Base-by-base conservation (phyloP, 345 rosid genomes). In the Fremontodendron californicum region DNA sequence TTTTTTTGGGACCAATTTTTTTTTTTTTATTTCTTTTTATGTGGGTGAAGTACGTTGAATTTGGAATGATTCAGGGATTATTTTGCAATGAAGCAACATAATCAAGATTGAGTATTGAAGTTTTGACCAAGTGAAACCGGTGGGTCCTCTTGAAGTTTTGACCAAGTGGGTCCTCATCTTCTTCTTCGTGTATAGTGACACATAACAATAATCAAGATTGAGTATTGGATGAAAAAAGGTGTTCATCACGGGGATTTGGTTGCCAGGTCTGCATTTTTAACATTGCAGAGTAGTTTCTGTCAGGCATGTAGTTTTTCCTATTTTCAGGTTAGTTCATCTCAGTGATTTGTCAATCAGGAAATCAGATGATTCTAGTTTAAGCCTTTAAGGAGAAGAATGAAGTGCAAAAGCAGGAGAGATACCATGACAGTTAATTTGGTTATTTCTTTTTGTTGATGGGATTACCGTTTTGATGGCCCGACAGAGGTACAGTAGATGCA, bases 361-460 rank as follows among this genome's bases (percentile, higher is more conserved):
- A 62, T 89, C 93, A 0, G 97, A 94, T 68, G 52, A 74, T 79
- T 76, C 85, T 29, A 83, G 79, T 54, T 78, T 92, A n/a, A n/a
- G n/a, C n/a, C n/a, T n/a, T n/a, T n/a, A 18, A 83, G 78, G 79
- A 80, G 72, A 42, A 83, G 79, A 81, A 77, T 91, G 79, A 84
- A 75, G 78, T 77, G 81, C 55, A 85, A 81, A 81, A 84, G n/a
- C 83, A 74, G 88, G 61, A 31, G 33, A 42, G 51, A 77, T 73
- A 77, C 37, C 87, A 85, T n/a, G 82, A 87, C 72, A 85, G 89
- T 94, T 58, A 91, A 92, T 81, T 92, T 88, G 29, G 85, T 86
- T 67, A 88, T 94, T 62, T 89, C n/a, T 88, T 84, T 96, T 90
- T 77, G 84, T 92, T 29, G 76, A 87, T 61, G 96, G 88, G 60